Evolutionary conservation across 306 rosid genomes (phyloP), one percentile per base, ranked within the genome.

Genomic region (Cyclanthera cordifolia): DNA sequence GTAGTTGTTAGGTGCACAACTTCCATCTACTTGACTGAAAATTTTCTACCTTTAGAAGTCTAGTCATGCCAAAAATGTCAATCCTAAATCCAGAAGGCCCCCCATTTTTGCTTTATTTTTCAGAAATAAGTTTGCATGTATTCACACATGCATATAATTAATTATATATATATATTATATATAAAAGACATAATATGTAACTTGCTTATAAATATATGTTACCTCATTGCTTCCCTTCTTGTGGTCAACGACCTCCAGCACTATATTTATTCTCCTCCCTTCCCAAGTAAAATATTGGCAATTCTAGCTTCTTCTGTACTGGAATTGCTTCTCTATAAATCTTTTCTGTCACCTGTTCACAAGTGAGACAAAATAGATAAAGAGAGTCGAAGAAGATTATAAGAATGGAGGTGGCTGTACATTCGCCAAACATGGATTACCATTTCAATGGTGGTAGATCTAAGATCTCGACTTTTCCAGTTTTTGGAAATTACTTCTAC

Each of bases 331-430:
- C 70, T 13, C 70, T 15, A 43, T 45, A 51, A 43, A 46, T 23
- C 55, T 45, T 50, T 17, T n/a, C 43, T 13, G 43, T 25, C 3
- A 5, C 12, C 13, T 69, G 60, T 28, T 49, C 69, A 43, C 51
- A 43, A 25, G 53, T 57, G 59, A 12, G 54, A 65, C 20, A 51
- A 27, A 5, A n/a, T n/a, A 21, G 4, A 63, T 6, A 41, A 4
- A 55, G 25, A 23, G 50, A 20, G 32, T 41, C 8, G 49, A 28
- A 63, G 10, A 63, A 39, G 19, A 60, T 41, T 11, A 63, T 41
- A 19, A 41, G 69, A 37, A 77, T 89, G 96, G 86, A 87, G 79
- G 84, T 88, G 54, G 54, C 61, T 23, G 39, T 86, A 13, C 84
- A 88, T 28, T 75, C 75, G 28, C 74, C 87, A 7, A 7, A 52